Conservation (phyloP, 768 basidiomycete genomes). For the Brasilioporus rufonigricans region DNA sequence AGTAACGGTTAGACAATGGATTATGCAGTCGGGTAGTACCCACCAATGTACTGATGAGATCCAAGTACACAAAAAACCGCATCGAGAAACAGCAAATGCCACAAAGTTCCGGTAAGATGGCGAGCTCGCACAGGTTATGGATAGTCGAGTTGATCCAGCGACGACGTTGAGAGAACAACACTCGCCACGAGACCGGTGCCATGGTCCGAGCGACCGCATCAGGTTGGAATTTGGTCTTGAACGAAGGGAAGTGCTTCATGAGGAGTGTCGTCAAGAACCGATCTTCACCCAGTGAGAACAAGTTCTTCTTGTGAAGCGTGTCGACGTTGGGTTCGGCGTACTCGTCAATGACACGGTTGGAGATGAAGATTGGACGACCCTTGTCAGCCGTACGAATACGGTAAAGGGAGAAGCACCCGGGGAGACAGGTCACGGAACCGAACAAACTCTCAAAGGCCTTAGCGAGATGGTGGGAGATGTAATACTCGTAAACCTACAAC, state of each 20-base stretch:
- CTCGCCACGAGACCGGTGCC: slow-evolving; percentile 60
- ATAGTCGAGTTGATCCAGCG: slow-evolving; percentile 76
- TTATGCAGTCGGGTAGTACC: neutral
- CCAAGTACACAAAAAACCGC: slow-evolving; percentile 68
- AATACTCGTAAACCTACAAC: slow-evolving; percentile 62
- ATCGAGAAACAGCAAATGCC: slow-evolving; percentile 76
- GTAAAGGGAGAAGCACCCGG: slow-evolving; percentile 72
- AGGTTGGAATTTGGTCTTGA: slow-evolving; percentile 66
- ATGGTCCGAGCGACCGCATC: slow-evolving; percentile 62
- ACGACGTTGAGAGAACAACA: slow-evolving; percentile 64
- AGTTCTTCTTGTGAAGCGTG: slow-evolving; percentile 70
- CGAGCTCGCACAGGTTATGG: slow-evolving; percentile 65
- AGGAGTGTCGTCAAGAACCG: slow-evolving; percentile 67
- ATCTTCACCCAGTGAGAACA: slow-evolving; percentile 69
- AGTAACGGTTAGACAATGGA: slow-evolving; percentile 5
- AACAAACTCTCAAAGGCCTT: slow-evolving; percentile 70
- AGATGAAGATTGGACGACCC: slow-evolving; percentile 69
- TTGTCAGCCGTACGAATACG: slow-evolving; percentile 71
- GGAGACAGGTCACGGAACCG: slow-evolving; percentile 71
- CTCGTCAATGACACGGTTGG: slow-evolving; percentile 67
- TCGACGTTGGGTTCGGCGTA: slow-evolving; percentile 66
- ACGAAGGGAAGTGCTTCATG: slow-evolving; percentile 68
- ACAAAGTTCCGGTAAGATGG: slow-evolving; percentile 60
- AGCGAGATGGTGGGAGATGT: slow-evolving; percentile 63
- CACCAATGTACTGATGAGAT: slow-evolving; percentile 62